Base-by-base conservation (phyloP, 2,329 filamentous ascomycete genomes). In the Colletotrichum sp. region DNA sequence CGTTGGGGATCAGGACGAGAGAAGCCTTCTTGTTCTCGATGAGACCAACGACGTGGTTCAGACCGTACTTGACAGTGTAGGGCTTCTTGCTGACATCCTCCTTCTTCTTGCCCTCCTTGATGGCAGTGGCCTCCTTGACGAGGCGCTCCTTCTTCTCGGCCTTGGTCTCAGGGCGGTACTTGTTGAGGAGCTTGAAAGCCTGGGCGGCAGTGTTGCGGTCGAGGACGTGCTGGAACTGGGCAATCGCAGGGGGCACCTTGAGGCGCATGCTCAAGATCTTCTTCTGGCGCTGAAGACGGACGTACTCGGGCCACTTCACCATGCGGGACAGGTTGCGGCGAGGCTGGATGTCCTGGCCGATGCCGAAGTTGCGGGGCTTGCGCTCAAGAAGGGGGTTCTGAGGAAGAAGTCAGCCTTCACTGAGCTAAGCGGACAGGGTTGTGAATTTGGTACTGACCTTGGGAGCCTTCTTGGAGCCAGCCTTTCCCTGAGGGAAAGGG, bases 51-150 rank as follows among this genome's bases (percentile, higher is more conserved):
- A 99, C 97, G 92, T 99, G 97, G 94, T 99, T 99, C 84, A 99
- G 94, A 91, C 97, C 97, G 90, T 98, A 99, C 94, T 99, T 99
- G 92, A 97, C 96, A 81, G 94, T 90, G 90, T 98, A 99, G 85
- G 97, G 97, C 95, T 99, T 99, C 95, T 99, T 99, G 94, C 93
- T 95, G 87, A 98, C 96, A 84, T 98, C 96, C 93, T 99, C 98
- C 95, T 99, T 99, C 95, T 99, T 99, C 95, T 99, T 98, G 89
- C 98, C 97, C 89, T 99, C 96, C 87, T 96, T 93, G 87, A 99
- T 93, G 84, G 97, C 98, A 83, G 96, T 98, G 80, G 98, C 97
- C 93, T 99, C 97, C 93, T 98, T 96, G 87, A 95, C 93, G 81
- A 99, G 92, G 90, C 97, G 96, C 92, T 99, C 98, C 94, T 99